Conservation (phyloP, 768 basidiomycete genomes). For the Hypholoma sublateritium region DNA sequence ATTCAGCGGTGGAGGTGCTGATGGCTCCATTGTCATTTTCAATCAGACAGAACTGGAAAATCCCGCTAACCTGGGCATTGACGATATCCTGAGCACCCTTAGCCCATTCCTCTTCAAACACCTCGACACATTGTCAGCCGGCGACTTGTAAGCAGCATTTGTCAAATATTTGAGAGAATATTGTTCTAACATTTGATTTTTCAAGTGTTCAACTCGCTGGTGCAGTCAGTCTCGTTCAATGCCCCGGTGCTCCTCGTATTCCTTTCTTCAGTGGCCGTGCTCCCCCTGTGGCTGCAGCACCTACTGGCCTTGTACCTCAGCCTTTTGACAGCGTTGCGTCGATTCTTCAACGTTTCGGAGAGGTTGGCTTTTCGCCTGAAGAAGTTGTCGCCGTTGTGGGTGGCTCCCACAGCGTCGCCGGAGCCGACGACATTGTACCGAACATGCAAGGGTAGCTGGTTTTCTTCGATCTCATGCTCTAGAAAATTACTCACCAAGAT, state of each 20-base stretch:
- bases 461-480: not conserved
- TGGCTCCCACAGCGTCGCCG: constrained; percentile 19
- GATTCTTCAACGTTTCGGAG: constrained; percentile 33
- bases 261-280: constrained; percentile 39
- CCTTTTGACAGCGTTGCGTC: constrained; percentile 24
- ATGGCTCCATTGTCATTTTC: constrained; percentile 51
- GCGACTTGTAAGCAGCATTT: constrained; percentile 41
- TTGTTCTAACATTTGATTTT: not conserved
- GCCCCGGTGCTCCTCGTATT: constrained; percentile 42
- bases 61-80: constrained; percentile 42
- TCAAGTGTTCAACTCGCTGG: constrained; percentile 45
- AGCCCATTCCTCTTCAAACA: constrained; percentile 32
- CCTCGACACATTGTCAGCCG: constrained; percentile 32
- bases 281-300: constrained; percentile 28
- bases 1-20: constrained; percentile 40
- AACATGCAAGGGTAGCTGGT: constrained; percentile 13
- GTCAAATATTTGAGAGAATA: not conserved
- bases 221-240: constrained; percentile 41
- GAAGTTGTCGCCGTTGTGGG: constrained; percentile 37
- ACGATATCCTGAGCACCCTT: constrained; percentile 38
- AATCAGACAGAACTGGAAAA: constrained; percentile 39
- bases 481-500: constrained; percentile 19
- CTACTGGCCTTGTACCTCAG: constrained; percentile 15
- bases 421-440: constrained; percentile 14
- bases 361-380: constrained; percentile 33